Evolutionary conservation across 1,284 basidiomycete species (phyloP).

Genomic region (Ustilago tritici): DNA sequence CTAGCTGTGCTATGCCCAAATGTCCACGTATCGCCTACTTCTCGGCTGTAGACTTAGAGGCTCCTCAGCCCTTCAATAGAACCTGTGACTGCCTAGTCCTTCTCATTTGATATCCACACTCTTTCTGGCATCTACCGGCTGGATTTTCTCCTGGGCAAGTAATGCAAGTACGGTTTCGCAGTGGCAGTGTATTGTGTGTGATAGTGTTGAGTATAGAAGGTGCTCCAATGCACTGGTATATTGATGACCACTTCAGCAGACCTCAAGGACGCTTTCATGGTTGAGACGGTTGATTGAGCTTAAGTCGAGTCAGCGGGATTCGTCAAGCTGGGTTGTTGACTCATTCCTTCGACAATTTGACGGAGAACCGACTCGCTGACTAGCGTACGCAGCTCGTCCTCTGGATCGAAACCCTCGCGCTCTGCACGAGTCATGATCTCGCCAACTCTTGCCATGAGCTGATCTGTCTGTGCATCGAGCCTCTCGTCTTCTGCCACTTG

Average conservation of each 20-base stretch:
- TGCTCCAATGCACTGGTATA: slow-evolving; percentile 1
- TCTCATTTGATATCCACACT: not conserved
- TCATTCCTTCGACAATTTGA: slow-evolving; percentile 60
- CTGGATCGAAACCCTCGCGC: slow-evolving; percentile 53
- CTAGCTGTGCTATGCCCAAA: not conserved
- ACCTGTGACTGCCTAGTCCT: not conserved
- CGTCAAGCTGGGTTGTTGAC: slow-evolving; percentile 1
- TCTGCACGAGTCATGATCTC: slow-evolving; percentile 56
- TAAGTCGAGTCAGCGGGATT: slow-evolving; percentile 3
- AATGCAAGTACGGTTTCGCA: not conserved
- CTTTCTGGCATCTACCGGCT: not conserved
- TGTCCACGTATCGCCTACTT: not conserved
- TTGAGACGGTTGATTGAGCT: not conserved
- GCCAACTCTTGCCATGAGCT: slow-evolving; percentile 53
- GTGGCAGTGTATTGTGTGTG: not conserved
- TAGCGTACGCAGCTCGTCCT: slow-evolving; percentile 50
- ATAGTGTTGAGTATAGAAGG: not conserved
- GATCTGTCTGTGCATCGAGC: slow-evolving; percentile 45
- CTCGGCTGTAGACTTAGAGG: not conserved
- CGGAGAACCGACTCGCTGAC: slow-evolving; percentile 56
- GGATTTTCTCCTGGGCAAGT: not conserved
- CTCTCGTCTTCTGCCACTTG: slow-evolving; percentile 36
- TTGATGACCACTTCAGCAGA: not conserved
- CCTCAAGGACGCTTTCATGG: too few species aligned
- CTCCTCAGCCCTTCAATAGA: not conserved